Evolutionary conservation across 495 filamentous ascomycete genomes (phyloP).

Genomic region (Neurospora tetrasperma): DNA sequence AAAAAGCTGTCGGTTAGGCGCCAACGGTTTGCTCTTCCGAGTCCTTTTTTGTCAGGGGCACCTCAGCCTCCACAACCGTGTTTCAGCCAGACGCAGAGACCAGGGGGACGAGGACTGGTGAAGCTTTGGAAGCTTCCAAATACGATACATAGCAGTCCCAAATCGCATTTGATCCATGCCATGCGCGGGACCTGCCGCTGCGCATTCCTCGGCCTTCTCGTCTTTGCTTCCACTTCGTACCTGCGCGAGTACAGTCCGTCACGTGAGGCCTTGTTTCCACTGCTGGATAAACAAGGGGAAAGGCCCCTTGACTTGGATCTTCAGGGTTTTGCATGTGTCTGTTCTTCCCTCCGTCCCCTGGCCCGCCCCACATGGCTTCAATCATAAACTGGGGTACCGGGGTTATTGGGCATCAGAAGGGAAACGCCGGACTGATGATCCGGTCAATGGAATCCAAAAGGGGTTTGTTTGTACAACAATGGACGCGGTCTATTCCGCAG

Average conservation of each 20-base stretch:
- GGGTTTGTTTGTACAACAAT: background rate
- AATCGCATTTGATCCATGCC: background rate
- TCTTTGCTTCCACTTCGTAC: background rate
- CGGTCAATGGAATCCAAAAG: background rate
- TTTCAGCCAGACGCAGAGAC: background rate
- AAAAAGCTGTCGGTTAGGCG: background rate
- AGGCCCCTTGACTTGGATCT: background rate
- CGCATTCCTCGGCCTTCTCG: background rate
- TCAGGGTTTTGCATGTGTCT: background rate
- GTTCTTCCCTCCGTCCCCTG: background rate
- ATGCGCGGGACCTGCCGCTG: background rate
- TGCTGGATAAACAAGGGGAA: background rate
- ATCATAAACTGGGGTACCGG: background rate
- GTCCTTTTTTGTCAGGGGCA: background rate
- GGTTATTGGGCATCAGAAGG: background rate
- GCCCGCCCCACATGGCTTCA: background rate
- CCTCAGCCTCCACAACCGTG: background rate
- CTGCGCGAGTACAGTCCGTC: background rate
- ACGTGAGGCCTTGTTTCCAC: background rate
- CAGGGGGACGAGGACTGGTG: background rate
- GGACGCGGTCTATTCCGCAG: too few relatives aligned
- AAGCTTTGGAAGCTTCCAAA: background rate
- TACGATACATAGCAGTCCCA: background rate
- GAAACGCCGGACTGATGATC: background rate
- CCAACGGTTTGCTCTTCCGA: background rate